phyloP scores from a whole-genome alignment of 2,329 filamentous ascomycete species.

The Pezicula neosporulosa region DNA sequence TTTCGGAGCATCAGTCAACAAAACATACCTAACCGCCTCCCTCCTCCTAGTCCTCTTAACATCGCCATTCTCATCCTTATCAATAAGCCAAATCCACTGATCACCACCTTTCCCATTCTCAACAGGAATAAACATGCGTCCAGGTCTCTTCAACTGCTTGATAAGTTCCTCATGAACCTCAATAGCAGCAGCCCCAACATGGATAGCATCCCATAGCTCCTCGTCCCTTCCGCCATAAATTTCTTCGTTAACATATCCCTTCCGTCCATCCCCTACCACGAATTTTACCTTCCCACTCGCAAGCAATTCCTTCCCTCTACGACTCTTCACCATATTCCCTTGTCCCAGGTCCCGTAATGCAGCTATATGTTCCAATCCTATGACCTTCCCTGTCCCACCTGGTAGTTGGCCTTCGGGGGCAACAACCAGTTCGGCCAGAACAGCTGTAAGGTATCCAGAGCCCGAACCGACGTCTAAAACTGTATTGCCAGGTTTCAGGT shows the following conservation, averaged over 20 bases:
- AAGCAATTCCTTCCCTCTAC: slow-evolving; percentile 56
- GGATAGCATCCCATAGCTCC: slow-evolving; percentile 83
- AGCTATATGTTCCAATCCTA: slow-evolving; percentile 73
- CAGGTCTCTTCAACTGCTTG: slow-evolving; percentile 74
- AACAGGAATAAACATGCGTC: slow-evolving; percentile 77
- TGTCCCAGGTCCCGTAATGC: slow-evolving; percentile 60
- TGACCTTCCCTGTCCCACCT: slow-evolving; percentile 38
- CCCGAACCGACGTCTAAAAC: slow-evolving; percentile 74
- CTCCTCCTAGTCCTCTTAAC: slow-evolving; percentile 57
- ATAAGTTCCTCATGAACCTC: slow-evolving; percentile 70
- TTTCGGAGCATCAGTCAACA: slow-evolving; percentile 65
- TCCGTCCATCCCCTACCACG: slow-evolving; percentile 70
- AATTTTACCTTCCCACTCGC: slow-evolving; percentile 65
- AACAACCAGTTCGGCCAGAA: slow-evolving; percentile 62
- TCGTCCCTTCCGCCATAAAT: slow-evolving; percentile 39
- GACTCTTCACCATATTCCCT: slow-evolving; percentile 62
- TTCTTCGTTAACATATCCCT: slow-evolving; percentile 46
- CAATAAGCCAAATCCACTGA: slow-evolving; percentile 71
- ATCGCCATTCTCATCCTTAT: slow-evolving; percentile 64
- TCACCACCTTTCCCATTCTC: slow-evolving; percentile 38
- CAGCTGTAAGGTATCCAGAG: slow-evolving; percentile 81
- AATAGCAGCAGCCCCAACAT: slow-evolving; percentile 84
- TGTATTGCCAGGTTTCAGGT: slow-evolving; percentile 45
- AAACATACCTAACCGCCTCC: slow-evolving; percentile 75
- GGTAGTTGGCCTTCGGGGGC: slow-evolving; percentile 9